Conservation (phyloP, 2,329 filamentous ascomycete species). For the Blastomyces percursus region DNA sequence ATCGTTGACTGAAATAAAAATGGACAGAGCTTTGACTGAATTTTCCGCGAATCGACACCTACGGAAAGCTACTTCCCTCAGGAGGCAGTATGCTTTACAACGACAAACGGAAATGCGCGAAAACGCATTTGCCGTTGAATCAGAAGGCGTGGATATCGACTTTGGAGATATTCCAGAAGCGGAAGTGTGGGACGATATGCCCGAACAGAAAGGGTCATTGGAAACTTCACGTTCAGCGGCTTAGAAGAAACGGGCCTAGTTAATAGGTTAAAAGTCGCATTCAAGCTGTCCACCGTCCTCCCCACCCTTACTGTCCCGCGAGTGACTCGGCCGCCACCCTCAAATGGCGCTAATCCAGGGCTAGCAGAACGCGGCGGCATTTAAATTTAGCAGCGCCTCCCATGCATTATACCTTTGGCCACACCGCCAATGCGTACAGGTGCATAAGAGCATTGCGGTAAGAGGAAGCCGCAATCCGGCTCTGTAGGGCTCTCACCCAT, state of each 20-base stretch:
- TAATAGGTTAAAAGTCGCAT: not conserved
- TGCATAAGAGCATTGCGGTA: not conserved
- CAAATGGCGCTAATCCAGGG: not conserved
- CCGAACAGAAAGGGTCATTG: not conserved
- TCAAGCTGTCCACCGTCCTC: not conserved
- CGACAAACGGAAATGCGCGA: slow-evolving; percentile 25
- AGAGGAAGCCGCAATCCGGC: not conserved
- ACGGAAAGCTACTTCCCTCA: slow-evolving; percentile 29
- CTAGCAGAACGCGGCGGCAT: not conserved
- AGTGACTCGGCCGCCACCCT: not conserved
- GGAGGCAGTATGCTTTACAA: slow-evolving; percentile 2
- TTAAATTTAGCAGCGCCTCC: not conserved
- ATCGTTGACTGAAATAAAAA: slow-evolving; percentile 61
- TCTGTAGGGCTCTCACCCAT: not conserved
- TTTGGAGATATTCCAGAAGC: not conserved
- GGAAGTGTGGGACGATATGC: not conserved
- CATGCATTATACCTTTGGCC: not conserved
- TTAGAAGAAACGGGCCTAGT: not conserved
- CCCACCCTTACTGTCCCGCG: not conserved
- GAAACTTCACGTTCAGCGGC: not conserved
- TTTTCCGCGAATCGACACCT: slow-evolving; percentile 41
- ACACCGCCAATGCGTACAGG: not conserved
- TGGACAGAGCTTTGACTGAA: slow-evolving; percentile 51
- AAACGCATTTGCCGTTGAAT: slow-evolving; percentile 8
- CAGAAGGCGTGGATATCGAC: slow-evolving; percentile 2